Conservation (phyloP, 106 monocot species). For the Acanthochlamys bracteata region DNA sequence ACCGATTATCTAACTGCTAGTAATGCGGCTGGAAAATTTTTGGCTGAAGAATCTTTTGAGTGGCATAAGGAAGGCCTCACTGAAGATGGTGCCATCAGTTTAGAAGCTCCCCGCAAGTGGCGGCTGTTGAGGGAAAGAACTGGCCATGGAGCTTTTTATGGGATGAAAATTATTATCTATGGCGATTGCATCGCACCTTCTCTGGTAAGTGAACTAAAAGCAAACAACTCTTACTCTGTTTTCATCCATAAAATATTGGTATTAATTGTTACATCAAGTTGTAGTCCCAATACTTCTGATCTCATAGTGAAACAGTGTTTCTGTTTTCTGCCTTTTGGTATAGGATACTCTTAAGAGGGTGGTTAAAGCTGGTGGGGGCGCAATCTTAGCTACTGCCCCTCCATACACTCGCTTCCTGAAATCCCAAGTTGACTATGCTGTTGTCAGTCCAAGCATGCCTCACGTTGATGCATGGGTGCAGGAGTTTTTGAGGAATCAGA, state of each 20-base stretch:
- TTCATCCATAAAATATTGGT: background rate
- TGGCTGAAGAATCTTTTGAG: slow-evolving; percentile 83
- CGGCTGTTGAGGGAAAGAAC: slow-evolving; percentile 64
- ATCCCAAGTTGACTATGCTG: slow-evolving; percentile 48
- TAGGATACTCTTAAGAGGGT: slow-evolving; percentile 77
- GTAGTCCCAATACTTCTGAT: background rate
- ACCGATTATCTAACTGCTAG: slow-evolving; percentile 76
- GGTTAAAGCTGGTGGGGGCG: slow-evolving; percentile 78
- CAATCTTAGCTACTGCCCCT: slow-evolving; percentile 79
- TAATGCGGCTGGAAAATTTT: slow-evolving; percentile 56
- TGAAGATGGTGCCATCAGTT: slow-evolving; percentile 65
- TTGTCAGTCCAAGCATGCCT: slow-evolving; percentile 54
- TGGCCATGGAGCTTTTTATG: slow-evolving; percentile 79
- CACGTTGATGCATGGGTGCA: slow-evolving; percentile 58
- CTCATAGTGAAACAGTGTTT: too few species aligned
- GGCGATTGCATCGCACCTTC: slow-evolving; percentile 85
- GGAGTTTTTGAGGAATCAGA: slow-evolving; percentile 65
- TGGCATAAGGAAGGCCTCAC: slow-evolving; percentile 64
- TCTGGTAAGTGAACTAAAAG: slow-evolving; percentile 40
- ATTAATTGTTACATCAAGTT: background rate
- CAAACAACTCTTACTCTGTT: background rate
- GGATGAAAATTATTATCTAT: slow-evolving; percentile 67
- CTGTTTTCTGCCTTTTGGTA: background rate
- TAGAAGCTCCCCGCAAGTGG: slow-evolving; percentile 89
- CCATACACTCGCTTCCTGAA: slow-evolving; percentile 74